These are phyloP conservation scores for Glycyrrhiza uralensis DNA, from an alignment of 306 rosid species.

Conservation along the genomic window DNA sequence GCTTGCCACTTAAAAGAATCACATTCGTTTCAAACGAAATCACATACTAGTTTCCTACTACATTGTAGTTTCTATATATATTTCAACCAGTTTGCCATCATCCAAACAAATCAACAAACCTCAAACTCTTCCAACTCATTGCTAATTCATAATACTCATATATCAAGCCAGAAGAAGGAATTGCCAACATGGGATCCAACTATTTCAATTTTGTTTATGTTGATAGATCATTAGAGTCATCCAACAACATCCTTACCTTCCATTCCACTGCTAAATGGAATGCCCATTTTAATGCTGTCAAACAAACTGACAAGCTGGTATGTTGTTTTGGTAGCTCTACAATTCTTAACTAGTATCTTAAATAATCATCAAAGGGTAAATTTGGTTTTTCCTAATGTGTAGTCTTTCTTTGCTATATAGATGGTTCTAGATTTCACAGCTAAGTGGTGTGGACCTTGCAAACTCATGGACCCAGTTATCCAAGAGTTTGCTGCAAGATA, in stretches of 20 bases:
- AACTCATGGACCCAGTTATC: constrained; percentile 57
- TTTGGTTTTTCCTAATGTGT: neutral
- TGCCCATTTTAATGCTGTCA: constrained; percentile 35
- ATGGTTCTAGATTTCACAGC: constrained; percentile 81
- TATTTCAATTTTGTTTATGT: neutral
- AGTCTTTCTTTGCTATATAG: constrained; percentile 33
- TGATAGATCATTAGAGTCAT: constrained; percentile 21
- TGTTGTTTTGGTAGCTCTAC: constrained; percentile 1
- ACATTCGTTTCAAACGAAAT: constrained; percentile 9
- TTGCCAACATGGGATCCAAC: constrained; percentile 29
- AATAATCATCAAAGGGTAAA: neutral
- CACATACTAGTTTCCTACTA: neutral
- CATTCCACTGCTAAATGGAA: constrained; percentile 36
- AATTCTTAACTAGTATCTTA: neutral
- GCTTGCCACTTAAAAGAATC: constrained; percentile 29
- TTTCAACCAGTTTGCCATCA: constrained; percentile 4
- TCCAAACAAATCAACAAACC: constrained; percentile 11
- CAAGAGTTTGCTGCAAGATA: constrained; percentile 51
- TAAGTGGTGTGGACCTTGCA: constrained; percentile 84
- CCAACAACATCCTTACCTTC: constrained; percentile 27
- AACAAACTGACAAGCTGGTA: constrained; percentile 66
- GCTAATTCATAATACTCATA: neutral
- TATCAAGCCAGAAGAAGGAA: neutral
- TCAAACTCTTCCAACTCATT: neutral
- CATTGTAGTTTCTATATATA: constrained; percentile 21